Base-by-base conservation (phyloP, 106 monocot genomes). In the Phalaenopsis aphrodite region DNA sequence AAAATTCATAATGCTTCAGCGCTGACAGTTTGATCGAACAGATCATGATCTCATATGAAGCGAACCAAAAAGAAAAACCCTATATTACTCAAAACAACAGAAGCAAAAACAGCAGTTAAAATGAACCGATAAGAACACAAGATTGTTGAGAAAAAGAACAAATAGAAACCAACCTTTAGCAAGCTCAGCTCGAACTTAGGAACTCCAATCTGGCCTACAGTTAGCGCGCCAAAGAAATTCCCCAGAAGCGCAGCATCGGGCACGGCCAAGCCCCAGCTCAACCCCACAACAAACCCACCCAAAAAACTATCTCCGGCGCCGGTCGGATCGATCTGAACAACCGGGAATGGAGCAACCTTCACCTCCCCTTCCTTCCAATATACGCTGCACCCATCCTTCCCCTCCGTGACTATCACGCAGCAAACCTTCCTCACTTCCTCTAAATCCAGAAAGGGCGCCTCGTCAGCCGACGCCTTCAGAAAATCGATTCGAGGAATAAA, bases 241-340 rank as follows among this genome's bases (percentile, higher is more conserved):
- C 97, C 97, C 2, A 98, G 83, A 16, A 94, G 86, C 0, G 94
- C 94, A 6, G 97, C 83, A 48, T 94, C 92, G 1, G 82, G 75
- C 45, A 94, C 90, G 16, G 81, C 66, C 68, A 94, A 57, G 3
- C 97, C 94, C 72, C 90, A 85, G 43, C 85, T 49, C 41, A 98
- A 24, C 9, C 92, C 97, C 2, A 79, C 81, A 0, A 88, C 89
- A 49, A 98, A 88, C 1, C 92, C 97, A 9, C 90, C 94, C 64
- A 98, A 75, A 78, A 98, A 98, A 72, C 94, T 92, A 78, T 98
- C 97, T 5, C 94, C 97, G 0, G 94, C 97, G 36, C 97, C 94
- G 1, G 94, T 98, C 8, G 94, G 94, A 82, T 94, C 97, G 47
- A 98, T 55, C 88, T 94, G 86, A 4, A 77, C 76, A 8, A 88